A percentile compares a stretch with the other conserved stretches of the same genome.
These are phyloP conservation scores for Fusarium mundagurra DNA, from an alignment of 2,329 filamentous ascomycete species.

Conservation along the genomic window DNA sequence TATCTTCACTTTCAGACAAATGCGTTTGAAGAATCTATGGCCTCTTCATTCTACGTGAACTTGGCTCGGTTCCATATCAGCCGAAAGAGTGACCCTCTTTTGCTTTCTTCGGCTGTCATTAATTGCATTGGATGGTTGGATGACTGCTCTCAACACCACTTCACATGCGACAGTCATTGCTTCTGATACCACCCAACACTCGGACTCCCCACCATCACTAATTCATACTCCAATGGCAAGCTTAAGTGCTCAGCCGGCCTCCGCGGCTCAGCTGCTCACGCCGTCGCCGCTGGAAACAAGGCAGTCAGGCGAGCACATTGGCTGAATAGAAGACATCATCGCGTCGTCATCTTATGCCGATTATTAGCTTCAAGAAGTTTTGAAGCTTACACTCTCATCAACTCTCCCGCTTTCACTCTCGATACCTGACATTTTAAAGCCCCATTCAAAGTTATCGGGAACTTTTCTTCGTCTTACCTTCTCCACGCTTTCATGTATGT, in stretches of 20 bases:
- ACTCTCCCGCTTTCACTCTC: background rate
- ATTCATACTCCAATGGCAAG: slow-evolving; percentile 20
- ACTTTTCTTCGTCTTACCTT: slow-evolving; percentile 18
- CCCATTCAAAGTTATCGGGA: background rate
- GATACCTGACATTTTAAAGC: background rate
- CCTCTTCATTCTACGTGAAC: background rate
- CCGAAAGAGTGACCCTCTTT: background rate
- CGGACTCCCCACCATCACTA: slow-evolving; percentile 14
- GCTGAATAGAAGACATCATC: background rate
- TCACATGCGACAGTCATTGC: slow-evolving; percentile 8
- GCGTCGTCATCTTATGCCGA: slow-evolving; percentile 8
- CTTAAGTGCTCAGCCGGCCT: slow-evolving; percentile 1
- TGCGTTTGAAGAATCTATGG: background rate
- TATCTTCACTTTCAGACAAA: background rate
- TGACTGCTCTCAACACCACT: slow-evolving; percentile 21
- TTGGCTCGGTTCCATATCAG: background rate
- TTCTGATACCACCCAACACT: slow-evolving; percentile 10
- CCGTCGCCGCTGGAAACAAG: slow-evolving; percentile 14
- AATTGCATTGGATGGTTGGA: background rate
- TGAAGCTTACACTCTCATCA: background rate
- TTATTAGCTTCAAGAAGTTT: slow-evolving; percentile 24
- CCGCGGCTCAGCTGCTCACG: slow-evolving; percentile 20
- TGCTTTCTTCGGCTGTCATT: background rate
- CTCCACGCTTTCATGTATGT: background rate
- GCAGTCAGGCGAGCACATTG: slow-evolving; percentile 2